Base-by-base conservation (phyloP, 371 early-diverging fungal genomes). In the Mucor irregularis region DNA sequence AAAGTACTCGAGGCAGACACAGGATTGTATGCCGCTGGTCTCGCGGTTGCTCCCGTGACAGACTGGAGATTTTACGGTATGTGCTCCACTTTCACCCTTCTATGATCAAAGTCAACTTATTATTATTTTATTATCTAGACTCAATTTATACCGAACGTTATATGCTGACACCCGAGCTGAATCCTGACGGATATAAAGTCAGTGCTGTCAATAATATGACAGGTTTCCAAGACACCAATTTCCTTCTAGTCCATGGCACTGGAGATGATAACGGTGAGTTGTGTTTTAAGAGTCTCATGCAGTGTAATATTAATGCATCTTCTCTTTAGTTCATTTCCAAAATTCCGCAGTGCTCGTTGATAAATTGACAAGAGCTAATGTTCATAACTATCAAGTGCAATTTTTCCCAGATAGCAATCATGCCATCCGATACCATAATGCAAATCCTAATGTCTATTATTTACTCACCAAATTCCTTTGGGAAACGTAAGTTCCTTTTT, bases 21-120 rank as follows among this genome's bases (percentile, higher is more conserved):
- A 19, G 89, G 90, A 6, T 67, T 92, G 0, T 93, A 95, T 70
- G 67, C 71, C 33, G 80, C 88, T 0, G 97, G 89, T 4, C 85
- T 96, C 77, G 84, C 98, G 3, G 97, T 98, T 0, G 97, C 98
- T 2, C 98, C 98, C 2, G 98, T 98, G 7, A 95, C 96, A 2
- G 89, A 93, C 62, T 98, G 96, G 96, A 70, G 74, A 53, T 84
- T 72, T 28, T 87, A 89, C 55, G 87, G 83, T 82, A 61, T 17
- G 29, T 14, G 5, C 28, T 44, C 26, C n/a, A 9, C 5, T 44
- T 5, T 24, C 11, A 13, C 11, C n/a, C 11, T 34, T 11, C 8
- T 31, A 11, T 31, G 8, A 11, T 31, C 13, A 11, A 11, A 38
- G 5, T n/a, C 13, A 35, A n/a, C 35, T 16, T 35, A n/a, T 34